These are phyloP conservation scores for Lachnellula arida DNA, from an alignment of 2,329 filamentous ascomycete species.

Conservation along the genomic window DNA sequence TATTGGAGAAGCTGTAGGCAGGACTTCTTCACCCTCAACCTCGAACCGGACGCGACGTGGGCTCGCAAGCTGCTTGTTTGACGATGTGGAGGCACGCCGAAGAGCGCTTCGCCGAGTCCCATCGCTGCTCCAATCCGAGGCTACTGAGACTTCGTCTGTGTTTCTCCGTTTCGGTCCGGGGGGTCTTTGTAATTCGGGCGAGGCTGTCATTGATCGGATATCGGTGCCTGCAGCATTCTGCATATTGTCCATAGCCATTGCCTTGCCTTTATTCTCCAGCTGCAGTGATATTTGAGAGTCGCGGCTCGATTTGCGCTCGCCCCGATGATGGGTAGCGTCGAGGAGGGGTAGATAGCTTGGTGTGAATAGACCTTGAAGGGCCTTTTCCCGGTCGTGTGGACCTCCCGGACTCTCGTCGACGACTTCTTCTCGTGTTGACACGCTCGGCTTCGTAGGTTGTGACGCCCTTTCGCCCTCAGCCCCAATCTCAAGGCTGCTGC, in stretches of 20 bases:
- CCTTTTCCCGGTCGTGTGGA: conserved; percentile 52
- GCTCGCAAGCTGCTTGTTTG: conserved; percentile 40
- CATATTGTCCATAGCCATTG: conserved; percentile 15
- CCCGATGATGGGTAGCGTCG: conserved; percentile 36
- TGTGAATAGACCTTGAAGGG: conserved; percentile 59
- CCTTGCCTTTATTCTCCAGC: conserved; percentile 12
- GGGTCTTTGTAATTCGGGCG: conserved; percentile 22
- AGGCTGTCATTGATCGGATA: conserved; percentile 19
- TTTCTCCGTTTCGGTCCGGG: conserved; percentile 26
- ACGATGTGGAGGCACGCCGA: conserved; percentile 49
- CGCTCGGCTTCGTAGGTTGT: conserved; percentile 31
- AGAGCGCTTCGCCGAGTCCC: conserved; percentile 51
- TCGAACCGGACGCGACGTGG: conserved; percentile 61
- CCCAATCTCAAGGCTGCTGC: conserved; percentile 10
- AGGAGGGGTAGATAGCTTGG: conserved; percentile 59
- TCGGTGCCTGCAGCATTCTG: conserved; percentile 21
- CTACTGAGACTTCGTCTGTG: conserved; percentile 38
- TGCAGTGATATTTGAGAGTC: conserved; percentile 11
- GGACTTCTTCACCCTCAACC: conserved; percentile 54
- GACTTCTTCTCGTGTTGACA: conserved; percentile 14
- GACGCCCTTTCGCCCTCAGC: conserved; percentile 26
- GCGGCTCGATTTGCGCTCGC: conserved; percentile 24
- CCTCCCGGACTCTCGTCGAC: conserved; percentile 37
- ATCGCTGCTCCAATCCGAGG: conserved; percentile 49
- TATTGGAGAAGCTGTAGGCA: conserved; percentile 52